Percentiles rank a stretch among this genome's conserved stretches.
phyloP scores from a whole-genome alignment of 2,329 filamentous ascomycete species.

The Orbilia blumenaviensis region DNA sequence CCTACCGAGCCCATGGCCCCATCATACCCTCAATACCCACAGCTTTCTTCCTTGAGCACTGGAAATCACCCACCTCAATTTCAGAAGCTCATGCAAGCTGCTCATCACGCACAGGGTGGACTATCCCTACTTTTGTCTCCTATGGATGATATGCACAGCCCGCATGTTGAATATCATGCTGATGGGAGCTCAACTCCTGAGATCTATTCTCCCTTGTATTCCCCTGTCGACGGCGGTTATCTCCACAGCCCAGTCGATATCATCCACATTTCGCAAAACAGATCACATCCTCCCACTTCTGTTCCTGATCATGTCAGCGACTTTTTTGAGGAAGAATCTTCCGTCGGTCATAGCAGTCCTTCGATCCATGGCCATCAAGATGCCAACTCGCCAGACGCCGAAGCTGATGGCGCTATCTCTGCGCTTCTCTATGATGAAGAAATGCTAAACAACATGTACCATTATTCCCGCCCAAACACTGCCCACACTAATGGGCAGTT shows the following conservation, averaged over 20 bases:
- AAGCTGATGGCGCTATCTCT: constrained; percentile 47
- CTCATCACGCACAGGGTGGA: constrained; percentile 48
- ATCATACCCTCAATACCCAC: constrained; percentile 48
- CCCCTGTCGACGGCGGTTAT: constrained; percentile 44
- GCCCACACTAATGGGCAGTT: constrained; percentile 49
- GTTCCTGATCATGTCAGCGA: constrained; percentile 53
- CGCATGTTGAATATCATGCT: constrained; percentile 48
- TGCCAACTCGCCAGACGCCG: constrained; percentile 31
- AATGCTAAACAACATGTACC: constrained; percentile 53
- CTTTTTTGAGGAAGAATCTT: constrained; percentile 52
- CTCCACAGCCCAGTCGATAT: constrained; percentile 53
- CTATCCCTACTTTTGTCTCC: constrained; percentile 48
- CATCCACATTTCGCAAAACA: constrained; percentile 45
- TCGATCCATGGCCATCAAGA: constrained; percentile 53
- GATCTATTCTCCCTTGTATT: constrained; percentile 52
- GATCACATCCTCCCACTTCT: constrained; percentile 48
- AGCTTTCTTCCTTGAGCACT: constrained; percentile 44
- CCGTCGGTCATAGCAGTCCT: constrained; percentile 51
- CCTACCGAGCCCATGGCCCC: constrained; percentile 40
- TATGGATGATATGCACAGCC: constrained; percentile 52
- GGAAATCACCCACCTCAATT: constrained; percentile 51
- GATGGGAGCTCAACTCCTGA: constrained; percentile 48
- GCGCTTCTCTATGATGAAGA: constrained; percentile 53
- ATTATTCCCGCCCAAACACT: constrained; percentile 48
- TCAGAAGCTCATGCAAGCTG: constrained; percentile 53